phyloP scores from a whole-genome alignment of 306 rosid genomes.

The Biancaea sappan region DNA sequence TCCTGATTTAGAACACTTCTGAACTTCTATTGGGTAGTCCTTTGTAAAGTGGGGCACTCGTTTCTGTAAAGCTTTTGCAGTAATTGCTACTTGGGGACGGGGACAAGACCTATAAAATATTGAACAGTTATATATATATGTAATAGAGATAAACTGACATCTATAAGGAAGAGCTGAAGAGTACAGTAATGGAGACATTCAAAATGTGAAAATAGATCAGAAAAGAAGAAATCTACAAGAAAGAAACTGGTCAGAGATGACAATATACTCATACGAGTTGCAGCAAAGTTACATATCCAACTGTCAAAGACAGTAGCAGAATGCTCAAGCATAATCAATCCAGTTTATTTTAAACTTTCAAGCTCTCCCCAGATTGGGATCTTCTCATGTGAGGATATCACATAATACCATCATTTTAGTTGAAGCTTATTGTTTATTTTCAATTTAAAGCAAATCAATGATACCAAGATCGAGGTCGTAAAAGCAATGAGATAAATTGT shows the following conservation, averaged over 20 bases:
- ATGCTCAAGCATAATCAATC: slow-evolving; percentile 11
- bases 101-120: slow-evolving; percentile 45
- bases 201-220: not conserved
- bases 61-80: slow-evolving; percentile 35
- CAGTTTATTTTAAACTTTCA: not conserved
- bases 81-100: slow-evolving; percentile 36
- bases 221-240: not conserved
- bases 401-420: too few species aligned
- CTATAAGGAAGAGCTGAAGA: not conserved
- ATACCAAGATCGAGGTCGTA: too few species aligned
- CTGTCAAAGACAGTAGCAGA: not conserved
- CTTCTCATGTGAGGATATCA: too few species aligned
- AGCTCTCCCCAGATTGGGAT: not conserved
- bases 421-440: too few species aligned
- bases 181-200: not conserved
- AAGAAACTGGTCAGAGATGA: slow-evolving; percentile 1
- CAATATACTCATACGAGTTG: not conserved
- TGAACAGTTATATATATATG: slow-evolving; percentile 5
- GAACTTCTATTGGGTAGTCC: slow-evolving; percentile 18
- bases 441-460: too few species aligned
- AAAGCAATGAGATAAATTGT: too few species aligned
- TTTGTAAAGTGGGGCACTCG: slow-evolving; percentile 23
- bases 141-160: not conserved
- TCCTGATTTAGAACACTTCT: slow-evolving; percentile 28
- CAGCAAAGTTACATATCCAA: not conserved